A percentile compares a stretch with the other conserved stretches of the same genome.
Evolutionary conservation across 75 land plant genomes (phyloP).

Genomic region (Pinus tabuliformis): DNA sequence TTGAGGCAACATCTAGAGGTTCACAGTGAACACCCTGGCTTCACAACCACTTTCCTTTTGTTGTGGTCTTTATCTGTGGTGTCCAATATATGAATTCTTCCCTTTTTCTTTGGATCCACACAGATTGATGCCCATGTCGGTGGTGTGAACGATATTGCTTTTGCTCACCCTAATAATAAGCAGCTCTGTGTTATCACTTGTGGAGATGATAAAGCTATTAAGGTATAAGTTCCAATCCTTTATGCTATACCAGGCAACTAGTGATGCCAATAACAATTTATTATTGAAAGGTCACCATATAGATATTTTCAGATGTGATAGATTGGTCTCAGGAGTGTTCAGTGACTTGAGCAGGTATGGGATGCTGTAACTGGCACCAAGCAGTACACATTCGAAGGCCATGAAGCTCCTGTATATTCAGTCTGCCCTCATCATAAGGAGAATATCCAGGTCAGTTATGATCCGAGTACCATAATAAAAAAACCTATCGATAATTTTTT

Average conservation of each 20-base stretch:
- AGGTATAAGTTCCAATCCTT: conserved; percentile 33
- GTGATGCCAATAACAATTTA: too few species aligned
- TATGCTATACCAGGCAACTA: too few species aligned
- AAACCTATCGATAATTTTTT: too few species aligned
- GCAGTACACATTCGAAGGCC: conserved; percentile 54
- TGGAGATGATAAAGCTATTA: conserved; percentile 91
- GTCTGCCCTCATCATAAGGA: conserved; percentile 77
- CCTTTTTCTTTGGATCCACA: too few species aligned
- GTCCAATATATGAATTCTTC: too few species aligned
- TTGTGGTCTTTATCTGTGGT: too few species aligned
- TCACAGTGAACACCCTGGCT: conserved; percentile 15
- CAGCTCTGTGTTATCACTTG: conserved; percentile 81
- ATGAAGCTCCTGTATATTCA: conserved; percentile 81
- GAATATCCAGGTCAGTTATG: conserved; percentile 46
- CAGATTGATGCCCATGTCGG: conserved; percentile 97
- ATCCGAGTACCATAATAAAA: too few species aligned
- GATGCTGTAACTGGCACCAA: conserved; percentile 27
- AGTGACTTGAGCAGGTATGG: conserved; percentile 19
- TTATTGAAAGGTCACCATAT: too few species aligned
- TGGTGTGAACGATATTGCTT: conserved; percentile 86
- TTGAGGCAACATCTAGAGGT: conserved; percentile 65
- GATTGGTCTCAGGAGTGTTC: not conserved
- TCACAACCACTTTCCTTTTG: too few species aligned
- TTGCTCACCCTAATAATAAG: conserved; percentile 87
- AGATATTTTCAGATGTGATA: too few species aligned